Conservation (phyloP, 2,329 filamentous ascomycete species). For the Trichophyton schoenleinii region DNA sequence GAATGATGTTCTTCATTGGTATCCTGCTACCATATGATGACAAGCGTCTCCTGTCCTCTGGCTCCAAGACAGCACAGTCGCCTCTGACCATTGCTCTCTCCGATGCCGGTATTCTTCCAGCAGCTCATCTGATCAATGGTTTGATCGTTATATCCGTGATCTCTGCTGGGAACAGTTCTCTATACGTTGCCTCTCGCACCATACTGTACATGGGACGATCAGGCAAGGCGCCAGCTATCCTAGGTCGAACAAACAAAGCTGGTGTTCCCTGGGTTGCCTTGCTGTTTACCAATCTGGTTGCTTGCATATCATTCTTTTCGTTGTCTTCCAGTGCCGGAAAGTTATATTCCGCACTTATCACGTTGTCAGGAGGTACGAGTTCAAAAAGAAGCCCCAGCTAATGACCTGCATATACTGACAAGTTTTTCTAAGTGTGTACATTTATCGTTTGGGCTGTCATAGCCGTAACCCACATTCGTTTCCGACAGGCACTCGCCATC, state of each 20-base stretch:
- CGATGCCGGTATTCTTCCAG: slow-evolving; percentile 59
- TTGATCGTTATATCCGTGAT: slow-evolving; percentile 64
- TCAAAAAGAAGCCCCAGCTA: not conserved
- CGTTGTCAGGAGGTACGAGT: slow-evolving; percentile 22
- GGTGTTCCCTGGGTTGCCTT: slow-evolving; percentile 51
- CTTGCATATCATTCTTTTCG: slow-evolving; percentile 30
- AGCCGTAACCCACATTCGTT: slow-evolving; percentile 31
- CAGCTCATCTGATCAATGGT: slow-evolving; percentile 64
- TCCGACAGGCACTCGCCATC: slow-evolving; percentile 26
- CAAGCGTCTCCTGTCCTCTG: slow-evolving; percentile 47
- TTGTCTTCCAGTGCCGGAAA: slow-evolving; percentile 22
- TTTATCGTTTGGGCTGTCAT: slow-evolving; percentile 33
- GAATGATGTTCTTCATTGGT: slow-evolving; percentile 61
- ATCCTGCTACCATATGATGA: slow-evolving; percentile 61
- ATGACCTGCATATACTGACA: not conserved
- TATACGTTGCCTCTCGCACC: slow-evolving; percentile 65
- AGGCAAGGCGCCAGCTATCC: slow-evolving; percentile 55
- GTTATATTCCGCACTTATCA: slow-evolving; percentile 23
- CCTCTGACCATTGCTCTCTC: slow-evolving; percentile 64
- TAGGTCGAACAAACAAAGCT: slow-evolving; percentile 53
- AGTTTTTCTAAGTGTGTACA: slow-evolving; percentile 20
- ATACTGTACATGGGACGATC: slow-evolving; percentile 64
- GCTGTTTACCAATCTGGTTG: slow-evolving; percentile 59
- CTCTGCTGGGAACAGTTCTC: slow-evolving; percentile 59
- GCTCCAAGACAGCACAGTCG: slow-evolving; percentile 53